Evolutionary conservation across 352 stramenopile genomes (phyloP).

Genomic region (Globisporangium acanthophoron): DNA sequence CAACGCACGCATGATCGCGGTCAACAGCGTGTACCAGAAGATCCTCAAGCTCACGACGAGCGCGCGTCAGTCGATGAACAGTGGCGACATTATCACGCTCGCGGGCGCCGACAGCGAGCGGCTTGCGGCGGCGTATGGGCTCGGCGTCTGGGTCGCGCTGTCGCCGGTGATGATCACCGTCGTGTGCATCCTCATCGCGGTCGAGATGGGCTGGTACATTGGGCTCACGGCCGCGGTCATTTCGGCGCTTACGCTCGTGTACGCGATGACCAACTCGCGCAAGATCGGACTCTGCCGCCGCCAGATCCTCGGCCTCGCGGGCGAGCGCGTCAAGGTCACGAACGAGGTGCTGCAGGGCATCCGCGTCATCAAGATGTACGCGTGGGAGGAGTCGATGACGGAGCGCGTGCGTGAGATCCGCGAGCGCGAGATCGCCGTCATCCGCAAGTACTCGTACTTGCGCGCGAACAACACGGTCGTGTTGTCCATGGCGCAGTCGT

Average conservation of each 20-base stretch:
- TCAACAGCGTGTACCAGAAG: conserved; percentile 43
- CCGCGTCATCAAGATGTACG: conserved; percentile 88
- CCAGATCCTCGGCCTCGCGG: conserved; percentile 32
- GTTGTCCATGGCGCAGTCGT: conserved; percentile 14
- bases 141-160: conserved; percentile 29
- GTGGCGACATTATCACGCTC: conserved; percentile 59
- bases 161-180: conserved; percentile 18
- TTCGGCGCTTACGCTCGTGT: conserved; percentile 5
- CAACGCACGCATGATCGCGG: conserved; percentile 23
- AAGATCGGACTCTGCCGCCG: conserved; percentile 10
- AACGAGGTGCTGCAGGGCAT: conserved; percentile 91
- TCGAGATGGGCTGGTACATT: conserved; percentile 16
- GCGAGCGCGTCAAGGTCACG: conserved; percentile 89
- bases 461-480: conserved; percentile 22
- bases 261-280: conserved; percentile 8
- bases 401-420: conserved; percentile 34
- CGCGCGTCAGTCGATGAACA: conserved; percentile 33
- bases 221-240: conserved; percentile 15
- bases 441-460: conserved; percentile 32
- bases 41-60: conserved; percentile 35
- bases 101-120: conserved; percentile 47
- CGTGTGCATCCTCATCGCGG: conserved; percentile 21
- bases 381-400: conserved; percentile 58
- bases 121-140: conserved; percentile 41
- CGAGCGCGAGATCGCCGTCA: conserved; percentile 27